Percentiles rank a stretch among this genome's conserved stretches.
Evolutionary conservation across 2,329 filamentous ascomycete genomes (phyloP).

Genomic region (Fusarium transvaalense): DNA sequence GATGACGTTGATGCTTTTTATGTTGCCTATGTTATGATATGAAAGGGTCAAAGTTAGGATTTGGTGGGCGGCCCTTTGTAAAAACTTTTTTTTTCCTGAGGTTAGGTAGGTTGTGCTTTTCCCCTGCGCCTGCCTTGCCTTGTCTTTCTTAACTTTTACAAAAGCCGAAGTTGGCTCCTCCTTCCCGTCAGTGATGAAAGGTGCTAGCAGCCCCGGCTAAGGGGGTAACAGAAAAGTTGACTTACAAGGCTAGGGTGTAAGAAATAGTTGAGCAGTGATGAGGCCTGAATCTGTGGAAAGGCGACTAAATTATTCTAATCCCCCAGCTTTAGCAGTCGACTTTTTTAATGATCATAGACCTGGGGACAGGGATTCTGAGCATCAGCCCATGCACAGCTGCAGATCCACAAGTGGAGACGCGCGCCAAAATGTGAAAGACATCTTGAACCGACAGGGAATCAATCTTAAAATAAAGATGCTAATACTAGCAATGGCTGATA

Average conservation of each 20-base stretch:
- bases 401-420: constrained; percentile 39
- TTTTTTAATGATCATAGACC: neutral
- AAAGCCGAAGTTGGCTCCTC: constrained; percentile 34
- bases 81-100: constrained; percentile 22
- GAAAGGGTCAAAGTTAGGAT: constrained; percentile 9
- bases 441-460: constrained; percentile 5
- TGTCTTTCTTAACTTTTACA: constrained; percentile 7
- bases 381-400: constrained; percentile 43
- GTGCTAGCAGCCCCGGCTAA: constrained; percentile 2
- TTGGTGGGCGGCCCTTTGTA: constrained; percentile 18
- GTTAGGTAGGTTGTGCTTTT: constrained; percentile 12
- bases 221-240: neutral
- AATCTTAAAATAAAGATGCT: constrained; percentile 15
- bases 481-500: constrained; percentile 3
- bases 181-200: constrained; percentile 37
- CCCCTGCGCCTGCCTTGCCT: constrained; percentile 14
- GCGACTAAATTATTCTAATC: neutral
- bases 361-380: constrained; percentile 23
- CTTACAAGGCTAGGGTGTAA: neutral
- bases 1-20: constrained; percentile 16
- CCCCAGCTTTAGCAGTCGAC: neutral
- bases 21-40: neutral
- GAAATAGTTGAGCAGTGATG: neutral
- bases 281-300: neutral
- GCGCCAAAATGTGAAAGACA: constrained; percentile 37